phyloP scores from a whole-genome alignment of 257 asterid species.

The Fraxinus americana region DNA sequence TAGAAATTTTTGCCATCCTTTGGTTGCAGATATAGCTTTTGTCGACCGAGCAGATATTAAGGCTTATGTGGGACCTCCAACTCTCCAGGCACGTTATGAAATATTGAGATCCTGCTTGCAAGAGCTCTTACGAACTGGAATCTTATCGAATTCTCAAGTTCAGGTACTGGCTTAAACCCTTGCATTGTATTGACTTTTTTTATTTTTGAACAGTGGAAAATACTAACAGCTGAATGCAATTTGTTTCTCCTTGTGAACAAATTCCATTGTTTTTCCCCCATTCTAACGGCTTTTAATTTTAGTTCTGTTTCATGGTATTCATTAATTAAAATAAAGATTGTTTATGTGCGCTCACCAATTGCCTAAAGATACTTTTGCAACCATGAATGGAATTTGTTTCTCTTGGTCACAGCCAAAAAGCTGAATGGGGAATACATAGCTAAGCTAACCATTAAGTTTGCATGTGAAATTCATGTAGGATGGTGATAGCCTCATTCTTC shows the following conservation, averaged over 20 bases:
- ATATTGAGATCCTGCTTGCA: slow-evolving; percentile 83
- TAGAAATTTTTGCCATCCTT: slow-evolving; percentile 15
- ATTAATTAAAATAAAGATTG: background rate
- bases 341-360: background rate
- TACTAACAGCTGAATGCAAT: background rate
- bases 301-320: background rate
- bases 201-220: slow-evolving; percentile 6
- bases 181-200: slow-evolving; percentile 1
- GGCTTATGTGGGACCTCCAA: slow-evolving; percentile 98
- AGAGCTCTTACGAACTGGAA: slow-evolving; percentile 83
- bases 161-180: slow-evolving; percentile 42
- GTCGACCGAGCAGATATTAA: slow-evolving; percentile 99
- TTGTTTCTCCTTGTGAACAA: background rate
- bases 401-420: background rate
- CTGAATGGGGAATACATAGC: slow-evolving; percentile 5
- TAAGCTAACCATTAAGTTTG: slow-evolving; percentile 1
- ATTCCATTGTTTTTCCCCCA: background rate
- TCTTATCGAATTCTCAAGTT: slow-evolving; percentile 58
- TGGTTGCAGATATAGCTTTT: slow-evolving; percentile 85
- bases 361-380: background rate
- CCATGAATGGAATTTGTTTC: slow-evolving; percentile 6
- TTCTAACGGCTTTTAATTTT: background rate
- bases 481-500: slow-evolving; percentile 44
- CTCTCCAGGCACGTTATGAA: slow-evolving; percentile 94
- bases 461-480: slow-evolving; percentile 42